phyloP scores from a whole-genome alignment of 1,284 basidiomycete species.

The Retiboletus flavoniger region DNA sequence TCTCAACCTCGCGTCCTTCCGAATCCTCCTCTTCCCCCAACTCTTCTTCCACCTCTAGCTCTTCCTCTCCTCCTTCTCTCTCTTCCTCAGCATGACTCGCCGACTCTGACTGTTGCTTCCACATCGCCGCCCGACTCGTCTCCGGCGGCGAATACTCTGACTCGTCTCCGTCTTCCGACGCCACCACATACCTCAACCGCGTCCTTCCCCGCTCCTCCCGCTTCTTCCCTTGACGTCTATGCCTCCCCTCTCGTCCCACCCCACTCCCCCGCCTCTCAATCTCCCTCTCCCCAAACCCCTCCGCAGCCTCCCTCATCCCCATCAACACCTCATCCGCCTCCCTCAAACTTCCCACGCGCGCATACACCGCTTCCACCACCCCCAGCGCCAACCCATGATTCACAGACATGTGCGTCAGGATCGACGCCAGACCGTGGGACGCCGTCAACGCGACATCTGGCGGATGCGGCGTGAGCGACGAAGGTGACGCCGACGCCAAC shows the following conservation, averaged over 20 bases:
- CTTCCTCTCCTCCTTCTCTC: no score
- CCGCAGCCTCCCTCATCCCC: constrained; percentile 31
- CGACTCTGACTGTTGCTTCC: constrained; percentile 21
- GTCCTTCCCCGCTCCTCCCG: not conserved
- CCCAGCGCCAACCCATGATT: constrained; percentile 25
- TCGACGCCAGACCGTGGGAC: constrained; percentile 21
- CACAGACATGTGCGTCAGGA: constrained; percentile 26
- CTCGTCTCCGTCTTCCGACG: constrained; percentile 17
- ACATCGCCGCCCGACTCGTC: constrained; percentile 31
- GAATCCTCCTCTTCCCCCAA: not conserved
- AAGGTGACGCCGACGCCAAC: no score
- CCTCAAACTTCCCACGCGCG: constrained; percentile 12
- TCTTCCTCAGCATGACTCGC: not conserved
- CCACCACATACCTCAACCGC: constrained; percentile 13
- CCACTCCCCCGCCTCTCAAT: constrained; percentile 6
- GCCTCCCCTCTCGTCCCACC: not conserved
- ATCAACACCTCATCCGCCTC: constrained; percentile 30
- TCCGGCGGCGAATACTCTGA: constrained; percentile 33
- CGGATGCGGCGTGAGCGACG: constrained; percentile 8
- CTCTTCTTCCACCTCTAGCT: not conserved
- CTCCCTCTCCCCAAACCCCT: constrained; percentile 17
- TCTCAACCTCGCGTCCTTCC: constrained; percentile 18
- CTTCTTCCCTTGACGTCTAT: not conserved
- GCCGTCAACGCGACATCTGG: constrained; percentile 18
- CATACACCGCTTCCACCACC: constrained; percentile 30